Percentiles rank a stretch among this genome's conserved stretches.
phyloP scores from a whole-genome alignment of 352 stramenopile species.

The Phytopythium mirpurense region DNA sequence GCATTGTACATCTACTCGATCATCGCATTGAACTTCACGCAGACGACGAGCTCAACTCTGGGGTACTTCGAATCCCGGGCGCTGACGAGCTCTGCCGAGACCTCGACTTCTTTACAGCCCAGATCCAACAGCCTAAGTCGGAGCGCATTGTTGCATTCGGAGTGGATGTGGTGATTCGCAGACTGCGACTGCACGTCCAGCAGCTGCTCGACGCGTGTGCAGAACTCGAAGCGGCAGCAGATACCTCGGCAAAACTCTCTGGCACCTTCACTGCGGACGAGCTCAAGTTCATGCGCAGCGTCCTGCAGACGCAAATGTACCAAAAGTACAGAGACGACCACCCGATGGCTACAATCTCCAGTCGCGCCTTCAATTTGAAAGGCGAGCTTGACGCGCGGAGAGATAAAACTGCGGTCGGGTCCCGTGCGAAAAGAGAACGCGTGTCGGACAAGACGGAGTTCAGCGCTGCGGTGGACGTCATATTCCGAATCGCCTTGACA shows the following conservation, averaged over 20 bases:
- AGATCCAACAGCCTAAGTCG: slow-evolving; percentile 19
- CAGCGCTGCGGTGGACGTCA: slow-evolving; percentile 17
- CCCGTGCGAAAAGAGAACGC: background rate
- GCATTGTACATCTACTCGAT: slow-evolving; percentile 25
- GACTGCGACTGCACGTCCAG: slow-evolving; percentile 37
- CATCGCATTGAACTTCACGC: slow-evolving; percentile 26
- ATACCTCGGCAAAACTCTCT: background rate
- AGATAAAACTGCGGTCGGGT: background rate
- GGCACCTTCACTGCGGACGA: slow-evolving; percentile 2
- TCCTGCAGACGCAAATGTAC: slow-evolving; percentile 49
- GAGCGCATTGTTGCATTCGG: slow-evolving; percentile 22
- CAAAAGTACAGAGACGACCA: slow-evolving; percentile 47
- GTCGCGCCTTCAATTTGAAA: background rate
- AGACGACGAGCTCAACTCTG: slow-evolving; percentile 21
- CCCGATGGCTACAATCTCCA: slow-evolving; percentile 1
- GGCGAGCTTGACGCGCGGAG: background rate
- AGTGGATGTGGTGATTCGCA: slow-evolving; percentile 41
- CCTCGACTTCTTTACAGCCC: slow-evolving; percentile 26
- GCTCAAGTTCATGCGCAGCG: slow-evolving; percentile 16
- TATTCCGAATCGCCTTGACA: slow-evolving; percentile 39
- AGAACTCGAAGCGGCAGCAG: background rate
- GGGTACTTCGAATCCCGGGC: slow-evolving; percentile 20
- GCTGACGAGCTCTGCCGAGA: slow-evolving; percentile 25
- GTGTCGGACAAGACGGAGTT: slow-evolving; percentile 11
- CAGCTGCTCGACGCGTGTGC: slow-evolving; percentile 21